Percentiles rank a stretch among this genome's conserved stretches.
Evolutionary conservation across 2,329 filamentous ascomycete genomes (phyloP).

Genomic region (Colletotrichum ledebouriae): DNA sequence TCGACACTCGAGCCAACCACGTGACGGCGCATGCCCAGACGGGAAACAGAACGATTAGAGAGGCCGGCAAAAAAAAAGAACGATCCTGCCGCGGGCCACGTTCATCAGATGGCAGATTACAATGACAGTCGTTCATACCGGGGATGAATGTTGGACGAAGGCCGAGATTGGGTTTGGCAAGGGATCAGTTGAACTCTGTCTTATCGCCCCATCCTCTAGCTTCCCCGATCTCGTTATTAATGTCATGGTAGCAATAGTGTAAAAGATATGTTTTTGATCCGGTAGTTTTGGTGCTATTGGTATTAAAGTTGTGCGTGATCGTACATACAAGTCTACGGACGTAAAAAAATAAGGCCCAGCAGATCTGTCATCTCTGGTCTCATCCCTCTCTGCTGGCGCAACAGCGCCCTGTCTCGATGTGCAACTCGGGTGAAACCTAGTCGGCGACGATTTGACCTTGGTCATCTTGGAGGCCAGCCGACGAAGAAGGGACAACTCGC

Average conservation of each 20-base stretch:
- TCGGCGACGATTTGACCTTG: constrained; percentile 7
- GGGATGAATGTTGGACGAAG: constrained; percentile 9
- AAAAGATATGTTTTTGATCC: constrained; percentile 5
- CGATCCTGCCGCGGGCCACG: constrained; percentile 15
- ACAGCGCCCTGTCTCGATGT: constrained; percentile 7
- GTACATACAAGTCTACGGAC: constrained; percentile 26
- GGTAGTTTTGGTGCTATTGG: constrained; percentile 19
- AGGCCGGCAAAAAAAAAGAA: background rate
- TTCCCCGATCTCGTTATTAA: background rate
- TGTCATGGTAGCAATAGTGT: background rate
- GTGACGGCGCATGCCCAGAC: constrained; percentile 30
- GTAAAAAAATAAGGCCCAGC: background rate
- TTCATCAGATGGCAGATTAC: constrained; percentile 35
- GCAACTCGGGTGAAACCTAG: constrained; percentile 17
- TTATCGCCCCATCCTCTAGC: background rate
- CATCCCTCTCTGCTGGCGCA: background rate
- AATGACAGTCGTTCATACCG: constrained; percentile 27
- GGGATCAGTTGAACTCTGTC: constrained; percentile 17
- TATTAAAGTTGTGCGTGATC: constrained; percentile 39
- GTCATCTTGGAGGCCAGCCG: constrained; percentile 21
- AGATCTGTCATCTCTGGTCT: constrained; percentile 15
- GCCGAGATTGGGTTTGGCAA: constrained; percentile 14
- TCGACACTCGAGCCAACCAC: constrained; percentile 14
- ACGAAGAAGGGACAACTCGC: constrained; percentile 15
- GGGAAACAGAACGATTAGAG: background rate